Percentiles rank a stretch among this genome's conserved stretches.
Conservation (phyloP, 306 rosid genomes). For the Coriaria nepalensis region DNA sequence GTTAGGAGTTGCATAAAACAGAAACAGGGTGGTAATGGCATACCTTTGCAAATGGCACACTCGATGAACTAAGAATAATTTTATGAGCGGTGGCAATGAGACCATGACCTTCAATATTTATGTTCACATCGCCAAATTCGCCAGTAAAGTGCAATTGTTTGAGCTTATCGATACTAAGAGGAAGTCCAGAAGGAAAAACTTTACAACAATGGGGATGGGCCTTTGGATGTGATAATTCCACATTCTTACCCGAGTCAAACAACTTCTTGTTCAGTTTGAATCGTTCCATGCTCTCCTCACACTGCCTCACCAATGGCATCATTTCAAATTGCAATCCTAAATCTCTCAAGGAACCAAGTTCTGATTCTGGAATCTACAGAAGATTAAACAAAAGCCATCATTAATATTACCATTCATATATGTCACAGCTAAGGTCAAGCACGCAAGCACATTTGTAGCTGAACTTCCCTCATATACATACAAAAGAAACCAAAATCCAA, state of each 20-base stretch:
- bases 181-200: slow-evolving; percentile 57
- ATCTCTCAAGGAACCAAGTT: slow-evolving; percentile 57
- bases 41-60: slow-evolving; percentile 82
- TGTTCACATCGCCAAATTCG: slow-evolving; percentile 55
- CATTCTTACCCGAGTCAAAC: slow-evolving; percentile 34
- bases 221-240: slow-evolving; percentile 53
- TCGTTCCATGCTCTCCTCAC: slow-evolving; percentile 56
- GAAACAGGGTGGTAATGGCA: slow-evolving; percentile 9
- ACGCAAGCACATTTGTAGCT: neutral
- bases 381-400: slow-evolving; percentile 18
- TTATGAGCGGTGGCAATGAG: slow-evolving; percentile 53
- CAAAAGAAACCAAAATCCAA: too few relatives aligned
- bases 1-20: neutral
- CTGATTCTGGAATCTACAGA: slow-evolving; percentile 48
- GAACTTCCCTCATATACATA: too few relatives aligned
- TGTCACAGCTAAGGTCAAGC: neutral
- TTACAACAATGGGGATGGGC: slow-evolving; percentile 38
- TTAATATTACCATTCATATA: slow-evolving; percentile 7
- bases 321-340: slow-evolving; percentile 65
- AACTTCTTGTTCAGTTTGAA: slow-evolving; percentile 39
- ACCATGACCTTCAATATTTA: slow-evolving; percentile 50
- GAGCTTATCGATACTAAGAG: slow-evolving; percentile 36
- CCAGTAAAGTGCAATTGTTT: slow-evolving; percentile 44
- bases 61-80: slow-evolving; percentile 86
- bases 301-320: slow-evolving; percentile 60